Percentiles rank a stretch among this genome's conserved stretches.
Conservation (phyloP, 495 filamentous ascomycete species). For the Podospora pseudocomata region DNA sequence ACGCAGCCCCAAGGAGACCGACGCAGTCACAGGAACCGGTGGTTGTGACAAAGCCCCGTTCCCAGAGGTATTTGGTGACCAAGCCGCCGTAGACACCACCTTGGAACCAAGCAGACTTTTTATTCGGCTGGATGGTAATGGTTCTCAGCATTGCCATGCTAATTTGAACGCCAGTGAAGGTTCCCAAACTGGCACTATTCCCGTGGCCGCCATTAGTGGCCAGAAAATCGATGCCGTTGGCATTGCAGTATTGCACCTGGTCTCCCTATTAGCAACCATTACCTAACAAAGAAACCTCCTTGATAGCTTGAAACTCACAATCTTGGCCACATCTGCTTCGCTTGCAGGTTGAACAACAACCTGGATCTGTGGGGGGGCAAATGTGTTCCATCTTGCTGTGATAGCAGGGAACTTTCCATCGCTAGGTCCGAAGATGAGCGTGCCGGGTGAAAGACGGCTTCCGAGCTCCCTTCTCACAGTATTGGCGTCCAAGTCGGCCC, state of each 20-base stretch:
- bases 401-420: conserved; percentile 3
- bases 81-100: conserved; percentile 12
- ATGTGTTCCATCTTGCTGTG: conserved; percentile 10
- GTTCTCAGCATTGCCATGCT: conserved; percentile 12
- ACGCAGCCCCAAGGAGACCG: conserved; percentile 43
- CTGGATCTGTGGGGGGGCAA: conserved; percentile 6
- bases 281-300: too few relatives aligned
- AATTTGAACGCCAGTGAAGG: conserved; percentile 15
- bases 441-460: conserved; percentile 9
- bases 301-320: conserved; percentile 6
- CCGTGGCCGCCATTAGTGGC: conserved; percentile 14
- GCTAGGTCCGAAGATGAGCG: conserved; percentile 13
- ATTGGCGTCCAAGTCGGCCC: neutral
- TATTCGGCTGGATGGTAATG: neutral
- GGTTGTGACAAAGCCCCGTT: conserved; percentile 5
- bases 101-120: conserved; percentile 8
- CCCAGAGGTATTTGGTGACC: conserved; percentile 12
- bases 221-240: conserved; percentile 15
- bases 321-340: conserved; percentile 12
- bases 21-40: conserved; percentile 52
- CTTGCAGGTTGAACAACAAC: conserved; percentile 12
- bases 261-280: neutral
- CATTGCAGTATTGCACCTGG: conserved; percentile 16
- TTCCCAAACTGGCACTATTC: neutral
- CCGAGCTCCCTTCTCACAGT: conserved; percentile 4